phyloP scores from a whole-genome alignment of 306 rosid genomes.

The Dalbergia oliveri region DNA sequence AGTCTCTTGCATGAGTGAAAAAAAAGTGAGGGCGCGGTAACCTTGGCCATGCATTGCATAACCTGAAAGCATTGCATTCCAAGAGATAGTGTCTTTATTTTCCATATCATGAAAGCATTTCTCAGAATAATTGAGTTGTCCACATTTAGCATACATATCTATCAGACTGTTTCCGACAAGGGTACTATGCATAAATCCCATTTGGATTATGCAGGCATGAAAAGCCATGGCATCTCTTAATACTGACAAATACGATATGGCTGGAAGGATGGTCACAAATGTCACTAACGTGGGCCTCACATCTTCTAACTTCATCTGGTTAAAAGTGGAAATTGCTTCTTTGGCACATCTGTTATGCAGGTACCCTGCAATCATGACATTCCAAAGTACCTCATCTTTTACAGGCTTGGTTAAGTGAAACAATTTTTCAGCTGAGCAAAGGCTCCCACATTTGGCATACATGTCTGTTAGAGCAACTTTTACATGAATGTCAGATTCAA shows the following conservation, averaged over 20 bases:
- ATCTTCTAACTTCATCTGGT: conserved; percentile 61
- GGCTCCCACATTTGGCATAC: conserved; percentile 71
- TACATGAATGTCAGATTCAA: conserved; percentile 57
- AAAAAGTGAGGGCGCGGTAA: conserved; percentile 56
- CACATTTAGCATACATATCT: conserved; percentile 78
- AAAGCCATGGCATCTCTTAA: conserved; percentile 67
- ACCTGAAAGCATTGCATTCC: conserved; percentile 77
- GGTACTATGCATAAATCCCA: conserved; percentile 64
- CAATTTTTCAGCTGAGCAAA: conserved; percentile 61
- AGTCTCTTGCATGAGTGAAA: conserved; percentile 65
- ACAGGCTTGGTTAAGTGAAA: conserved; percentile 50
- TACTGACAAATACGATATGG: conserved; percentile 62
- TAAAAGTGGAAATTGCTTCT: conserved; percentile 61
- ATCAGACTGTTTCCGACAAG: conserved; percentile 65
- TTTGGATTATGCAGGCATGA: conserved; percentile 68
- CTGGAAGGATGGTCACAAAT: conserved; percentile 64
- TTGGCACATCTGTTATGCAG: conserved; percentile 50
- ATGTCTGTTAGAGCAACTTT: conserved; percentile 67
- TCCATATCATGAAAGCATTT: conserved; percentile 72
- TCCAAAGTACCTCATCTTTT: conserved; percentile 67
- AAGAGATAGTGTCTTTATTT: conserved; percentile 64
- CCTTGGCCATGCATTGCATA: conserved; percentile 79
- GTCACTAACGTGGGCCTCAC: conserved; percentile 65
- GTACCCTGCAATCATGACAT: conserved; percentile 73
- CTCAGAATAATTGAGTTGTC: conserved; percentile 66